Base-by-base conservation (phyloP, 2,329 filamentous ascomycete species). In the Clarireedia monteithiana region DNA sequence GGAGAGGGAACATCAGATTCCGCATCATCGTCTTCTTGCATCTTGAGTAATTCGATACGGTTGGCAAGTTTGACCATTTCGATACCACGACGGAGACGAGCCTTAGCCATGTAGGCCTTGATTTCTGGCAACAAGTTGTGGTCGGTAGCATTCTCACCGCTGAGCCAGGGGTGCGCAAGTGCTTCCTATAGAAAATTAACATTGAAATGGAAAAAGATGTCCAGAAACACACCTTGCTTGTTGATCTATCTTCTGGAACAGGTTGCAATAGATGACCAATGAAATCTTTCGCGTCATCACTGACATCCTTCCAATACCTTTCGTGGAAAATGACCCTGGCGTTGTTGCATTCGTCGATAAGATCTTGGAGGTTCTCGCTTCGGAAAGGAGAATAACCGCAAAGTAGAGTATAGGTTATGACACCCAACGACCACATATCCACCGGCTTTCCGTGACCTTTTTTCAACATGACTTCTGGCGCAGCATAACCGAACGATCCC, bases 311-410 rank as follows among this genome's bases (percentile, higher is more conserved):
- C 94, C 94, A 99, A 75, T 97, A 99, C 56, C 92, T 84, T 70
- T 96, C 91, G 71, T 99, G 94, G 81, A 97, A 99, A 53, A 96
- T 82, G 58, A 99, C 88, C 50, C 85, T 82, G 42, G 84, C 87
- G 59, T 82, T 84, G 66, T 83, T 90, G 75, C 91, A 97, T 74
- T 99, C 94, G 61, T 96, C 89, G 63, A 99, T 95, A 62, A 99
- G 79, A 67, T 97, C 94, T 62, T 87, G 82, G 49, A 99, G 78
- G 67, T 89, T 96, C 76, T 99, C 94, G 60, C 91, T 94, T 64
- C 94, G 86, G 82, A 99, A 99, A 20, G 94, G 94, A 46, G 92
- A 96, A 77, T 99, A 99, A 64, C 94, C 94, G 70, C 95, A 99
- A 51, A 99, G 87, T 27, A 99, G 80, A 15, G 94, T 99, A 74